Base-by-base conservation (phyloP, 495 filamentous ascomycete species). In the Tuber umbilicatum region DNA sequence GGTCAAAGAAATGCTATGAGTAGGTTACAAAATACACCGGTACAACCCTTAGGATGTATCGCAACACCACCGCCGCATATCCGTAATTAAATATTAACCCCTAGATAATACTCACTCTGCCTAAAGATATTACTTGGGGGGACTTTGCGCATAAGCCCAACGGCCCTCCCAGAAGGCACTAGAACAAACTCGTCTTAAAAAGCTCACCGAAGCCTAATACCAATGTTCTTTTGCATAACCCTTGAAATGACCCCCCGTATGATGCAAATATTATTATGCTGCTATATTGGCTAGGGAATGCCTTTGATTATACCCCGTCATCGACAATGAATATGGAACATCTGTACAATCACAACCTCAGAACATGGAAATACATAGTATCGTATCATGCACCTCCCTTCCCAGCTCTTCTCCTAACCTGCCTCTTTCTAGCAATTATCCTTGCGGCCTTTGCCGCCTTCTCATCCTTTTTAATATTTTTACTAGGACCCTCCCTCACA, bases 351-450 rank as follows among this genome's bases (percentile, higher is more conserved):
- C 70, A 55, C 45, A 71, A 23, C 42, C 23, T 19, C 35, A 40
- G 27, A 19, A 3, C 37, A n/a, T 16, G 7, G 27, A 70, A 70
- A 70, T 40, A 47, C 35, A 40, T 3, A 70, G 23, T 23, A 40
- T 47, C 27, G 35, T 35, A 35, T 31, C 55, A 64, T 19, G 55
- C 55, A 19, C 69, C 69, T 40, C 78, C 77, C 55, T 73, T 79
- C 78, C 76, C 76, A 14, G 72, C 76, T 23, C 77, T 64, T 35
- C 55, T 78, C n/a, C 69, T 74, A 10, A 80, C 71, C 60, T 80
- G 78, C 21, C 78, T 80, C 71, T 80, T 80, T 45, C 77, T 80
- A 14, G 78, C 78, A 70, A 80, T 80, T 23, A 80, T 80, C 39
- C 78, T 71, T 31, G 78, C 74, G 0, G 78, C 78, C 74, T 76